These are phyloP conservation scores for Hondaea fermentalgiana DNA, from an alignment of 108 stramenopile genomes.

Conservation along the genomic window DNA sequence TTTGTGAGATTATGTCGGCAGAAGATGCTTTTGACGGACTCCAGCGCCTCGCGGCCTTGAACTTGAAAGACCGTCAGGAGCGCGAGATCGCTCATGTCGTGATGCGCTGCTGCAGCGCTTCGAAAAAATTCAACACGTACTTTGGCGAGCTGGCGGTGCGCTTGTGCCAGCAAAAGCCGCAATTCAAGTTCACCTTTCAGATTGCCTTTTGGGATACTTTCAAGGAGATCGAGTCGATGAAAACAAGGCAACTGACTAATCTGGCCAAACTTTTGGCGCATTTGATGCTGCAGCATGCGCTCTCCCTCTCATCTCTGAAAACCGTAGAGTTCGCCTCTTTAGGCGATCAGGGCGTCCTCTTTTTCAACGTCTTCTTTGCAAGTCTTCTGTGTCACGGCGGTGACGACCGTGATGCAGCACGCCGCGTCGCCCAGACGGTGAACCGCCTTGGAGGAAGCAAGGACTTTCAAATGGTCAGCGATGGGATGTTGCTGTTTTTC, in stretches of 20 bases:
- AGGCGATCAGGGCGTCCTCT: not conserved
- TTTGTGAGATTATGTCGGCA: slow-evolving; percentile 12
- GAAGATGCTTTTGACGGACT: not conserved
- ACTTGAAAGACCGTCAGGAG: not conserved
- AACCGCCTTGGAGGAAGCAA: not conserved
- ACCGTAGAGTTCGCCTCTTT: not conserved
- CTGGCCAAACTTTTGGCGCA: not conserved
- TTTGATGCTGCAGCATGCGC: not conserved
- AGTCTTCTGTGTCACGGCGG: not conserved
- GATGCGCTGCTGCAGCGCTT: not conserved
- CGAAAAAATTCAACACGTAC: not conserved
- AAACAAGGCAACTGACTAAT: not conserved
- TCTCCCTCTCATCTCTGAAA: not conserved
- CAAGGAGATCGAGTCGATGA: not conserved
- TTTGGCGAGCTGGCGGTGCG: not conserved
- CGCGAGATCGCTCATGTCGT: not conserved
- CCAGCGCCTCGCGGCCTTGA: not conserved
- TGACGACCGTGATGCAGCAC: not conserved
- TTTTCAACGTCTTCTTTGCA: not conserved
- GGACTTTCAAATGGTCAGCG: not conserved
- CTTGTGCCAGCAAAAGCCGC: not conserved
- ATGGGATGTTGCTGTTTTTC: not conserved
- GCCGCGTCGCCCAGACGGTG: not conserved
- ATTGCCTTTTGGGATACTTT: not conserved
- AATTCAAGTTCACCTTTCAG: slow-evolving; percentile 13